Percentiles rank a stretch among this genome's conserved stretches.
phyloP scores from a whole-genome alignment of 2,329 filamentous ascomycete genomes.

The Stagonosporopsis rhizophila region DNA sequence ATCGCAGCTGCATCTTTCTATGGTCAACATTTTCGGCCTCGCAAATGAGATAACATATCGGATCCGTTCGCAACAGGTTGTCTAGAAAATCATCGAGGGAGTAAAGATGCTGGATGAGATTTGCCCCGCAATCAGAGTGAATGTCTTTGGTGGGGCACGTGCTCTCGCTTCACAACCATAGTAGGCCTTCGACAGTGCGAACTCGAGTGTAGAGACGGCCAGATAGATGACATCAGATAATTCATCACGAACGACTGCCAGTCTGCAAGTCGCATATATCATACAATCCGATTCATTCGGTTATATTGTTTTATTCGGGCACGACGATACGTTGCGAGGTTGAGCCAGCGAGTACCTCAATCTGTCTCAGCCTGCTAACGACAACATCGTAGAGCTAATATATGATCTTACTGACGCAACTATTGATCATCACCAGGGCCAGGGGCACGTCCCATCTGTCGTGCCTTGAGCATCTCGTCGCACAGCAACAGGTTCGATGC shows the following conservation, averaged over 20 bases:
- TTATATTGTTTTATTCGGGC: slow-evolving; percentile 6
- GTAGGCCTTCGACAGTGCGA: too few species aligned
- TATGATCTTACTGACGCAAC: background rate
- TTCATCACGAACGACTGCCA: background rate
- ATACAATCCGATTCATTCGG: background rate
- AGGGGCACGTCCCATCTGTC: slow-evolving; percentile 75
- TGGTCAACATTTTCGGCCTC: background rate
- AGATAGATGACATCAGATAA: background rate
- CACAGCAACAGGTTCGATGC: slow-evolving; percentile 94
- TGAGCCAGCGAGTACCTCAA: background rate
- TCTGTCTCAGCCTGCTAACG: background rate
- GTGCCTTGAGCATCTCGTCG: slow-evolving; percentile 95
- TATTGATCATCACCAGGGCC: slow-evolving; percentile 20
- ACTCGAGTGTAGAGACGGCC: background rate
- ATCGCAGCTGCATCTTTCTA: background rate
- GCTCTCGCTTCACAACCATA: slow-evolving; percentile 2
- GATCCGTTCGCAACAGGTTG: background rate
- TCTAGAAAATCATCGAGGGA: background rate
- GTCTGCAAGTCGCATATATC: background rate
- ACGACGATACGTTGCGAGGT: background rate
- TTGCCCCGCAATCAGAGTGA: slow-evolving; percentile 6
- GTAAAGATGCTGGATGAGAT: background rate
- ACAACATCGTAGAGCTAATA: background rate
- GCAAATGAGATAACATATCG: background rate
- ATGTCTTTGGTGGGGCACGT: slow-evolving; percentile 13